Evolutionary conservation across 2,329 filamentous ascomycete genomes (phyloP).

Genomic region (Penicillium aurantiogriseum): DNA sequence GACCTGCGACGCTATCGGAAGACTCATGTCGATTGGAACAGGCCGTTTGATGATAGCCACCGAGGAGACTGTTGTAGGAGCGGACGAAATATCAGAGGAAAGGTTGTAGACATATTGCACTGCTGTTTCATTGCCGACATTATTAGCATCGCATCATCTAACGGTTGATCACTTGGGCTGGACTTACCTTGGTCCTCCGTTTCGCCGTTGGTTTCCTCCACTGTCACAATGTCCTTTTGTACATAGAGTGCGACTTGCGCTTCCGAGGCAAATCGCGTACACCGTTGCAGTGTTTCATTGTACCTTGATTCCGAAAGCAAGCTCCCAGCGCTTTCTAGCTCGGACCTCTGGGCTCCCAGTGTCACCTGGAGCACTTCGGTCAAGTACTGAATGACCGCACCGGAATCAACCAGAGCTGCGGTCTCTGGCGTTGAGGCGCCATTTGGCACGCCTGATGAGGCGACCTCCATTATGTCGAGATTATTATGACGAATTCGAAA

Average conservation of each 20-base stretch:
- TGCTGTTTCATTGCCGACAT: constrained; percentile 24
- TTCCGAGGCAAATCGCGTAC: constrained; percentile 85
- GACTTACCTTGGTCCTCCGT: constrained; percentile 43
- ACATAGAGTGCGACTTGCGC: constrained; percentile 85
- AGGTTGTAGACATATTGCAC: constrained; percentile 71
- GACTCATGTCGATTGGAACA: constrained; percentile 76
- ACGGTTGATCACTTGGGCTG: not conserved
- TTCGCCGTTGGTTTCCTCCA: constrained; percentile 47
- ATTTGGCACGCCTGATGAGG: constrained; percentile 37
- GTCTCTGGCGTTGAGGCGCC: constrained; percentile 33
- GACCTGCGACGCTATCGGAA: constrained; percentile 83
- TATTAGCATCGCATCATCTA: constrained; percentile 5
- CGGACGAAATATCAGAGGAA: constrained; percentile 72
- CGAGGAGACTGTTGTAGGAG: constrained; percentile 76
- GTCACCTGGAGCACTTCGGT: constrained; percentile 68
- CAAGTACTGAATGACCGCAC: constrained; percentile 69
- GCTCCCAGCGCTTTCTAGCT: constrained; percentile 78
- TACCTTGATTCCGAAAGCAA: constrained; percentile 72
- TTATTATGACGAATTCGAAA: constrained; percentile 24
- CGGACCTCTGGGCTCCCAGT: constrained; percentile 70
- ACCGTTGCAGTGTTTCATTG: constrained; percentile 79
- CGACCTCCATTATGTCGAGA: constrained; percentile 39
- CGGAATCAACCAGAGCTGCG: constrained; percentile 58
- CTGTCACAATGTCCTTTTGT: constrained; percentile 68
- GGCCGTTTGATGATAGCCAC: constrained; percentile 89